A percentile compares a stretch with the other conserved stretches of the same genome.
These are phyloP conservation scores for Candida broadrunensis DNA, from an alignment of 805 yeast species.

Conservation along the genomic window DNA sequence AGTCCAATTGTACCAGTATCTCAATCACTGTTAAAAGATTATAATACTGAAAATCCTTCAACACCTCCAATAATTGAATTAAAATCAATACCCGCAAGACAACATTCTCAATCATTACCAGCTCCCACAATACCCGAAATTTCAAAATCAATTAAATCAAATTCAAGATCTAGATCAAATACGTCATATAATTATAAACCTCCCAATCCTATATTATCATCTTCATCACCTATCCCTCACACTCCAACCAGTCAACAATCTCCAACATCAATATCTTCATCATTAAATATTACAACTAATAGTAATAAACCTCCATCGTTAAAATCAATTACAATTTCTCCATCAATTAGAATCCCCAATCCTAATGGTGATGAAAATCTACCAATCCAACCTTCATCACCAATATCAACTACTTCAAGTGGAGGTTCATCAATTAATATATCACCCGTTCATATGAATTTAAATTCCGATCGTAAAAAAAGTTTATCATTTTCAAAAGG, in stretches of 20 bases:
- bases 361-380: conserved; percentile 4
- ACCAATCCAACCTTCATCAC: conserved; percentile 13
- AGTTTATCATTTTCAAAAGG: conserved; percentile 11
- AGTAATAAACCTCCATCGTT: conserved; percentile 31
- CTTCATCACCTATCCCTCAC: not conserved
- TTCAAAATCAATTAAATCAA: conserved; percentile 5
- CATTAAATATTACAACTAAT: too few species aligned
- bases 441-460: not conserved
- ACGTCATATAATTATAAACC: conserved; percentile 4
- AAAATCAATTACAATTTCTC: conserved; percentile 38
- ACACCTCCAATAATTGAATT: not conserved
- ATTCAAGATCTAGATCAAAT: conserved; percentile 12
- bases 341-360: conserved; percentile 19
- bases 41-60: not conserved
- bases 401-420: conserved; percentile 13
- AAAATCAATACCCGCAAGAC: conserved; percentile 14
- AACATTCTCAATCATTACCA: conserved; percentile 34
- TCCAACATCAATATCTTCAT: too few species aligned
- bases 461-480: conserved; percentile 11
- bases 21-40: conserved; percentile 9
- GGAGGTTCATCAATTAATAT: conserved; percentile 3
- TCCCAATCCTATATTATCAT: conserved; percentile 6
- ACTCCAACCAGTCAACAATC: conserved; percentile 2
- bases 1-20: conserved; percentile 31
- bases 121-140: conserved; percentile 11